Percentiles rank a stretch among this genome's conserved stretches.
phyloP scores from a whole-genome alignment of 1,139 yeast genomes.

The Yamadazyma triangularis region DNA sequence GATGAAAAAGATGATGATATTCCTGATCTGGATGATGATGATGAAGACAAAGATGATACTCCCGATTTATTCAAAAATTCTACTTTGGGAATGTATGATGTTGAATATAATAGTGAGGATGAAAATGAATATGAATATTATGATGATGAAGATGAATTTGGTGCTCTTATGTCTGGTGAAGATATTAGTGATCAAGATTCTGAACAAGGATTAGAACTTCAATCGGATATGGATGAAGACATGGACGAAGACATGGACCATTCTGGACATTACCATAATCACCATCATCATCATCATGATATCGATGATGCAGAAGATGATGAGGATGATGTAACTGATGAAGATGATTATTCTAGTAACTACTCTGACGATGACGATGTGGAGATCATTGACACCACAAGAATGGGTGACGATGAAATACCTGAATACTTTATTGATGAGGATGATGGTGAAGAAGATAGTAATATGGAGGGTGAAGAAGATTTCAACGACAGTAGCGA shows the following conservation, averaged over 20 bases:
- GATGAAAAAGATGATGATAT: conserved; percentile 31
- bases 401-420: conserved; percentile 22
- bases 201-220: conserved; percentile 8
- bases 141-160: conserved; percentile 27
- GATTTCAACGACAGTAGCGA: conserved; percentile 31
- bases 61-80: conserved; percentile 85
- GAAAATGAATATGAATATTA: conserved; percentile 17
- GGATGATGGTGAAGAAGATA: conserved; percentile 9
- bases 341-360: conserved; percentile 15
- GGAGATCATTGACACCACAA: conserved; percentile 42
- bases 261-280: no score
- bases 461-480: no score
- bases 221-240: conserved; percentile 16
- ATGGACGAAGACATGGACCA: conserved; percentile 15
- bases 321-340: conserved; percentile 10
- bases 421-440: conserved; percentile 28
- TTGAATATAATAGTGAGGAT: conserved; percentile 66
- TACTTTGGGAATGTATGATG: conserved; percentile 91
- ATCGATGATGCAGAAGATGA: conserved; percentile 10
- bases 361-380: conserved; percentile 35
- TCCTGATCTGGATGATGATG: conserved; percentile 39
- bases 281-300: no score
- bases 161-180: conserved; percentile 33
- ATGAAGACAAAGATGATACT: conserved; percentile 70
- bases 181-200: conserved; percentile 17